Percentiles rank a stretch among this genome's conserved stretches.
Conservation (phyloP, 257 asterid genomes). For the Capsicum pubescens region DNA sequence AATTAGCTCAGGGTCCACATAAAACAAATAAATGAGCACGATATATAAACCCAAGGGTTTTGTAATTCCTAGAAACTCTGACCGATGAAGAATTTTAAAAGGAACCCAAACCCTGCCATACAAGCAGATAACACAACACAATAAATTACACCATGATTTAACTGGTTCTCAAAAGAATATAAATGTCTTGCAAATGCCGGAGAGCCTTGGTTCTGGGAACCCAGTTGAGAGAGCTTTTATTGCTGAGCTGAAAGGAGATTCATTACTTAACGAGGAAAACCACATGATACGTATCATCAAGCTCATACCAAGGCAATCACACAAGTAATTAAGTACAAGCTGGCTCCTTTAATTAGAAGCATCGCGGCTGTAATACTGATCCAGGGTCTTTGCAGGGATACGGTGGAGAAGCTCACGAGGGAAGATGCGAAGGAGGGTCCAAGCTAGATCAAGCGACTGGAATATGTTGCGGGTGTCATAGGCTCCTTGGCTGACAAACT, state of each 20-base stretch:
- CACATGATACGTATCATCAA: slow-evolving; percentile 43
- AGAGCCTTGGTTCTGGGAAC: slow-evolving; percentile 45
- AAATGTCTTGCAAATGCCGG: slow-evolving; percentile 38
- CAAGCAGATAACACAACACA: slow-evolving; percentile 26
- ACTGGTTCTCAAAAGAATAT: slow-evolving; percentile 53
- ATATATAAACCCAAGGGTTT: slow-evolving; percentile 15
- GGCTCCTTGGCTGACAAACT: slow-evolving; percentile 60
- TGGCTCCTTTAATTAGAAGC: slow-evolving; percentile 55
- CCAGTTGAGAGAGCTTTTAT: slow-evolving; percentile 56
- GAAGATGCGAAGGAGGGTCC: slow-evolving; percentile 97
- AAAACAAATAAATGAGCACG: slow-evolving; percentile 31
- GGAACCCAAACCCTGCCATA: slow-evolving; percentile 28
- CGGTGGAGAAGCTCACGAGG: slow-evolving; percentile 98
- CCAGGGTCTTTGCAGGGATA: slow-evolving; percentile 98
- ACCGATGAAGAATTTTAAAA: slow-evolving; percentile 31
- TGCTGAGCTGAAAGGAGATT: slow-evolving; percentile 42
- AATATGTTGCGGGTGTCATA: slow-evolving; percentile 58
- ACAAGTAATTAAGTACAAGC: slow-evolving; percentile 37
- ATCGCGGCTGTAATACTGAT: slow-evolving; percentile 86
- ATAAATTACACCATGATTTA: slow-evolving; percentile 46
- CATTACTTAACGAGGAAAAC: slow-evolving; percentile 32
- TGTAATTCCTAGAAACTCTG: slow-evolving; percentile 30
- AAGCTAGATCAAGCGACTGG: slow-evolving; percentile 96
- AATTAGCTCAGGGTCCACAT: slow-evolving; percentile 19
- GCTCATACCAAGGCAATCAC: slow-evolving; percentile 45